These are phyloP conservation scores for Allomyces macrogynus DNA, from an alignment of 192 early-diverging fungal species.

Conservation along the genomic window DNA sequence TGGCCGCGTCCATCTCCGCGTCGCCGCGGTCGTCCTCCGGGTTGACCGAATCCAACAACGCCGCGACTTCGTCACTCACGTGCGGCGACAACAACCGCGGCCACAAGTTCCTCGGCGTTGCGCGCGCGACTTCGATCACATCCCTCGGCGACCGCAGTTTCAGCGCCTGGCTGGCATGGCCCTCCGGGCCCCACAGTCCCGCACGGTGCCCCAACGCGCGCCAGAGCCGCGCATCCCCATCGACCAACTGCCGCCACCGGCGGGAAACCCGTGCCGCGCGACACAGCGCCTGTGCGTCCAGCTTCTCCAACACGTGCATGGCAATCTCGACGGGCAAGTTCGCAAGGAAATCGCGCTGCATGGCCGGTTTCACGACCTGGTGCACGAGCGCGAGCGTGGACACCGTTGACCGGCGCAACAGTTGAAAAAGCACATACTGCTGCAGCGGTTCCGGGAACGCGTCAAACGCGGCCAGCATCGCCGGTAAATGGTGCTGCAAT, in stretches of 20 bases:
- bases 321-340: conserved; percentile 45
- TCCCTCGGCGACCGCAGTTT: not conserved
- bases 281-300: conserved; percentile 62
- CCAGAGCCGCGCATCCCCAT: conserved; percentile 40
- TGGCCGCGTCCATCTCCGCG: not conserved
- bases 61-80: conserved; percentile 5
- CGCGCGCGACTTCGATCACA: not conserved
- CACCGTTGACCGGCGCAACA: conserved; percentile 61
- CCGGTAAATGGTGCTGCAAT: not conserved
- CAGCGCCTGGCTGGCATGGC: not conserved
- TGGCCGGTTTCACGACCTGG: conserved; percentile 63
- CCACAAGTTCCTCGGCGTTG: not conserved
- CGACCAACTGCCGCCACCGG: conserved; percentile 55
- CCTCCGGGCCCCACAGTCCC: not conserved
- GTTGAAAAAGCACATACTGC: conserved; percentile 70
- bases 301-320: conserved; percentile 57
- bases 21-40: too few relatives aligned
- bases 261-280: conserved; percentile 61
- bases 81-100: conserved; percentile 7
- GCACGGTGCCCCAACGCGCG: conserved; percentile 1
- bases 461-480: conserved; percentile 59
- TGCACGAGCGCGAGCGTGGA: conserved; percentile 79
- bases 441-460: conserved; percentile 51
- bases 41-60: not conserved
- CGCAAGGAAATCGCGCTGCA: conserved; percentile 79